These are phyloP conservation scores for Ajuga reptans DNA, from an alignment of 305 asterid genomes.

Conservation along the genomic window DNA sequence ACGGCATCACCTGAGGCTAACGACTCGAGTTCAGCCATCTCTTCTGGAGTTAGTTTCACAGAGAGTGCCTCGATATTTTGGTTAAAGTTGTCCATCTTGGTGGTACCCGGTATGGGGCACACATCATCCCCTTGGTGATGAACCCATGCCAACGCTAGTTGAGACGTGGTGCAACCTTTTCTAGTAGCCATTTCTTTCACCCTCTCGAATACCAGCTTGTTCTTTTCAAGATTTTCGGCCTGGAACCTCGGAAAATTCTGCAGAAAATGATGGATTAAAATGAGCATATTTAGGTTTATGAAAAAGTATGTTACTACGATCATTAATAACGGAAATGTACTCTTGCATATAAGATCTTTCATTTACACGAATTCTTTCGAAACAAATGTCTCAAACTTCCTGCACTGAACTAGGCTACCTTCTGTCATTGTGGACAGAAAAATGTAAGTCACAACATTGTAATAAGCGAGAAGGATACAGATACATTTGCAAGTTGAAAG, in stretches of 20 bases:
- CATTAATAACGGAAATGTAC: no score
- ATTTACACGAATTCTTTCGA: no score
- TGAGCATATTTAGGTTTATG: background rate
- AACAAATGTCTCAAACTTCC: no score
- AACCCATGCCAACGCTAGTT: constrained; percentile 23
- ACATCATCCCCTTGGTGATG: constrained; percentile 23
- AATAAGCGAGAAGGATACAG: no score
- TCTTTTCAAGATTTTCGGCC: constrained; percentile 44
- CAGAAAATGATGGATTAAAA: background rate
- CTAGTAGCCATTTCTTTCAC: constrained; percentile 40
- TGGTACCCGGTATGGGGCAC: constrained; percentile 25
- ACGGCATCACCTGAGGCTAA: constrained; percentile 36
- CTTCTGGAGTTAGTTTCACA: constrained; percentile 37
- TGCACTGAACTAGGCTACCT: no score
- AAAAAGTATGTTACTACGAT: background rate
- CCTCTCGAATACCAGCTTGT: constrained; percentile 34
- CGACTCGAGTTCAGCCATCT: constrained; percentile 50
- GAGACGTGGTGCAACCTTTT: constrained; percentile 28
- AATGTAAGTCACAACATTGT: no score
- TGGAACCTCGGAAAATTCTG: constrained; percentile 53
- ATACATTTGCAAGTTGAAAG: no score
- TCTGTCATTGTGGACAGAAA: no score
- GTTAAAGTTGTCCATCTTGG: constrained; percentile 38
- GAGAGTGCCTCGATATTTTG: constrained; percentile 50
- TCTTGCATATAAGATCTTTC: no score